phyloP scores from a whole-genome alignment of 306 rosid species.

The Trifolium fragiferum region DNA sequence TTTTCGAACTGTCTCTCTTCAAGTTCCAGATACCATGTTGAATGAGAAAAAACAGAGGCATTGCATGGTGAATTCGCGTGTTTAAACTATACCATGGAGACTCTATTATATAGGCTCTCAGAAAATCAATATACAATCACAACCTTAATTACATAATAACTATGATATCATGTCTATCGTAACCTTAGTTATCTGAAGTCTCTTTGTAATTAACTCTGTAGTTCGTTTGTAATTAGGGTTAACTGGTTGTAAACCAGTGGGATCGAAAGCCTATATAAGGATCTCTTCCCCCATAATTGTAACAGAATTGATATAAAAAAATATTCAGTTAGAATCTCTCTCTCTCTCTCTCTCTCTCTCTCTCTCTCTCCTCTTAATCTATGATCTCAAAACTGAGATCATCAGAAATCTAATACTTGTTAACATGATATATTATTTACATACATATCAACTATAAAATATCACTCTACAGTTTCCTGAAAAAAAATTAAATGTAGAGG shows the following conservation, averaged over 20 bases:
- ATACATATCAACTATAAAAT: background rate
- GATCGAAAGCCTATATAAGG: no score
- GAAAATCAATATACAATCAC: background rate
- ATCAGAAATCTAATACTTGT: no score
- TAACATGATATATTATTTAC: background rate
- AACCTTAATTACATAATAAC: background rate
- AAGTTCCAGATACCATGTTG: background rate
- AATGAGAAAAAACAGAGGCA: background rate
- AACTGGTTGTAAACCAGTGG: no score
- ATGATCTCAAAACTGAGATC: no score
- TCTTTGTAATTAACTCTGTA: no score
- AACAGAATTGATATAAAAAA: no score
- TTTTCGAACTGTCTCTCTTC: background rate
- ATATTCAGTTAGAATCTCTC: no score
- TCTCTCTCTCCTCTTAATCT: no score
- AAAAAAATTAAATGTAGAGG: conserved; percentile 3
- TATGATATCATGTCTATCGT: background rate
- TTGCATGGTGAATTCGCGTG: background rate
- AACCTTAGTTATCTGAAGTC: no score
- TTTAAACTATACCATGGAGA: background rate
- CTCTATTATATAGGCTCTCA: background rate
- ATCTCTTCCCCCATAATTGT: no score
- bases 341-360: no score
- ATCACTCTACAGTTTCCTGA: background rate
- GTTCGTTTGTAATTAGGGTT: no score